Evolutionary conservation across 2,329 filamentous ascomycete genomes (phyloP).

Genomic region (Cladophialophora chaetospira): DNA sequence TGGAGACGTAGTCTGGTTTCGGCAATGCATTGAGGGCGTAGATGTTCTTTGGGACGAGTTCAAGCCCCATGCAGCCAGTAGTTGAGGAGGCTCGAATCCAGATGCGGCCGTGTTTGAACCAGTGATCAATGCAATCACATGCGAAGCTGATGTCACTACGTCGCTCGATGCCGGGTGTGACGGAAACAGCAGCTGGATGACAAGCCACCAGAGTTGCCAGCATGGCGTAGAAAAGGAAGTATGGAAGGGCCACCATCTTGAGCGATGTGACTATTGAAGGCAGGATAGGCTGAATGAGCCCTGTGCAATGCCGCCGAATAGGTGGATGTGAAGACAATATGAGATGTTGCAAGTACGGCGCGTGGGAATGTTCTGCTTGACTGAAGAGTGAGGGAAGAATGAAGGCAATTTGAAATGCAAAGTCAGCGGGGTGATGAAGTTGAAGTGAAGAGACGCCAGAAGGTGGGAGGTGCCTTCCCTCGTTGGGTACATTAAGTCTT

Average conservation of each 20-base stretch:
- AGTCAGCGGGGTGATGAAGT: not conserved
- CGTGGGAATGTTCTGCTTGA: not conserved
- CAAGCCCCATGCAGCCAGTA: slow-evolving; percentile 18
- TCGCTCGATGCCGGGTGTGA: not conserved
- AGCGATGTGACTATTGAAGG: not conserved
- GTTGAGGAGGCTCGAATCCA: slow-evolving; percentile 19
- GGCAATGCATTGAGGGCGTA: slow-evolving; percentile 17
- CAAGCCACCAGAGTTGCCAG: not conserved
- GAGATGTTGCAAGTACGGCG: not conserved
- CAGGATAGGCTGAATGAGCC: too few relatives aligned
- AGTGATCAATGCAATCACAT: slow-evolving; percentile 18
- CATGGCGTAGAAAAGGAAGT: not conserved
- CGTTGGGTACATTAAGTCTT: not conserved
- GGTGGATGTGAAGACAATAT: not conserved
- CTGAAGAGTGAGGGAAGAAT: not conserved
- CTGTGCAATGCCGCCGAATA: too few relatives aligned
- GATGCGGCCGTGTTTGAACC: slow-evolving; percentile 13
- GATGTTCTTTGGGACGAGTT: slow-evolving; percentile 6
- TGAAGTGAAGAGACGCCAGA: not conserved
- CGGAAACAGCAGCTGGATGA: not conserved
- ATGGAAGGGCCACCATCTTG: not conserved
- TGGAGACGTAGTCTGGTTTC: slow-evolving; percentile 13
- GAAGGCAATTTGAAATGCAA: not conserved
- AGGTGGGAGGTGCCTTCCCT: slow-evolving; percentile 1
- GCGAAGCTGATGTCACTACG: slow-evolving; percentile 7